Conservation (phyloP, 2,329 filamentous ascomycete species). For the Sordariomycetes sp. region DNA sequence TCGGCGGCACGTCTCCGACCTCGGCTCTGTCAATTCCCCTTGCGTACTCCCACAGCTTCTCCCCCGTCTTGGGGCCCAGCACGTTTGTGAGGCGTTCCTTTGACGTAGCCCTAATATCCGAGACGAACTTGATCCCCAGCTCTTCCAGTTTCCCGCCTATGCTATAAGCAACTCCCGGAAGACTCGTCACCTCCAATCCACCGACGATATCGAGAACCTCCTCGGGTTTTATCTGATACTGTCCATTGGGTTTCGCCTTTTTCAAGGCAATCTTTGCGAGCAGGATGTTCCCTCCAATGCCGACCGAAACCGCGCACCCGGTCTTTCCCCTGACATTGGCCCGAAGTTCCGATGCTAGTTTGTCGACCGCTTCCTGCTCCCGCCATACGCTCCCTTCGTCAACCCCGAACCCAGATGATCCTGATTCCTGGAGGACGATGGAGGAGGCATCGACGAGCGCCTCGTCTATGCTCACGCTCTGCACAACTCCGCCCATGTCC, state of each 20-base stretch:
- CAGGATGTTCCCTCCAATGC: slow-evolving; percentile 82
- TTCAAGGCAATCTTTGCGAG: slow-evolving; percentile 83
- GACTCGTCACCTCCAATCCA: slow-evolving; percentile 60
- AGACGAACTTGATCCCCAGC: slow-evolving; percentile 68
- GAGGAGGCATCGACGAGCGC: slow-evolving; percentile 74
- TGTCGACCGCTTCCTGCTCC: slow-evolving; percentile 68
- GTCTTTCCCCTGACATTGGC: slow-evolving; percentile 60
- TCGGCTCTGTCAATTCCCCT: slow-evolving; percentile 76
- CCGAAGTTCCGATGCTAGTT: slow-evolving; percentile 46
- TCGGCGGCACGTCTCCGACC: slow-evolving; percentile 70
- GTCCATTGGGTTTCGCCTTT: slow-evolving; percentile 88
- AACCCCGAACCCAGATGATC: slow-evolving; percentile 48
- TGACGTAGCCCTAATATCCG: slow-evolving; percentile 64
- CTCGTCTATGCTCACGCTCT: slow-evolving; percentile 96
- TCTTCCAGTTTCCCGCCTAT: slow-evolving; percentile 82
- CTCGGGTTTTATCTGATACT: slow-evolving; percentile 76
- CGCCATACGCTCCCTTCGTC: slow-evolving; percentile 58
- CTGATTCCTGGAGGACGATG: slow-evolving; percentile 50
- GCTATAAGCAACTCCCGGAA: slow-evolving; percentile 88
- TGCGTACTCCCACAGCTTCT: slow-evolving; percentile 81
- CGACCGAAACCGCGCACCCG: slow-evolving; percentile 79
- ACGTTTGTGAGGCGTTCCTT: slow-evolving; percentile 61
- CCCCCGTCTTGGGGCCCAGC: slow-evolving; percentile 84
- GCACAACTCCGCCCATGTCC: slow-evolving; percentile 66
- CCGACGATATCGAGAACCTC: slow-evolving; percentile 66